These are phyloP conservation scores for Limonium bicolor DNA, from an alignment of 148 eudicot species.

Conservation along the genomic window DNA sequence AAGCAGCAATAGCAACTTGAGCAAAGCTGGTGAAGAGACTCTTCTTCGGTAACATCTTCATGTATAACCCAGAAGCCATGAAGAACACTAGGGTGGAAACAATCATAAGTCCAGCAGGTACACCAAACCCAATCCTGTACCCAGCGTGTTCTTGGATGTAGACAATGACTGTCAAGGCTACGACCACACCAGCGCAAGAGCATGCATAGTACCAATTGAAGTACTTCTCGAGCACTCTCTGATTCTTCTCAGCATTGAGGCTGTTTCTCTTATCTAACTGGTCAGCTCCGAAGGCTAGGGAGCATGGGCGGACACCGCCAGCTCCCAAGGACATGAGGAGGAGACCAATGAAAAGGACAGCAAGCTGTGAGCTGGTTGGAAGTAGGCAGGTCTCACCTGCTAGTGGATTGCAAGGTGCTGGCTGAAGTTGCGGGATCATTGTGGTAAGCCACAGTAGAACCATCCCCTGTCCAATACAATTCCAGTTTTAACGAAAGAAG, in stretches of 20 bases:
- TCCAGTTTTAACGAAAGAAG: neutral
- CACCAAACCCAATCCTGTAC: constrained; percentile 72
- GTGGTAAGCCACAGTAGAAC: constrained; percentile 66
- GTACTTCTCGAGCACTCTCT: constrained; percentile 45
- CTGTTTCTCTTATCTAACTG: constrained; percentile 44
- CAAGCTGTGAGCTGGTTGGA: constrained; percentile 30
- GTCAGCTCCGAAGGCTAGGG: constrained; percentile 87
- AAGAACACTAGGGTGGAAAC: constrained; percentile 33
- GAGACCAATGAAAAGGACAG: constrained; percentile 33
- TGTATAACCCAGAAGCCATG: constrained; percentile 40
- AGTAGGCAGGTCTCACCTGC: constrained; percentile 27
- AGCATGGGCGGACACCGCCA: constrained; percentile 72
- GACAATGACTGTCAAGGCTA: constrained; percentile 57
- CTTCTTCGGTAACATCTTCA: constrained; percentile 27
- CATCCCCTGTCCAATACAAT: constrained; percentile 60
- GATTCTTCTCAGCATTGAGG: constrained; percentile 27
- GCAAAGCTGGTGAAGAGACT: constrained; percentile 48
- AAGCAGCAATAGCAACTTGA: constrained; percentile 40
- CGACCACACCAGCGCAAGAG: constrained; percentile 27
- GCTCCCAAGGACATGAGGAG: constrained; percentile 66
- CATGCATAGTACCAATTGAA: constrained; percentile 79
- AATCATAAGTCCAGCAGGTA: constrained; percentile 59
- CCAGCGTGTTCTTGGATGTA: constrained; percentile 73
- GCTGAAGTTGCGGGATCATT: constrained; percentile 46
- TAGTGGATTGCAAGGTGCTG: constrained; percentile 38